Evolutionary conservation across 371 early-diverging fungal genomes (phyloP), one percentile per base, ranked within the genome.

Genomic region (Syncephalastrum monosporum): DNA sequence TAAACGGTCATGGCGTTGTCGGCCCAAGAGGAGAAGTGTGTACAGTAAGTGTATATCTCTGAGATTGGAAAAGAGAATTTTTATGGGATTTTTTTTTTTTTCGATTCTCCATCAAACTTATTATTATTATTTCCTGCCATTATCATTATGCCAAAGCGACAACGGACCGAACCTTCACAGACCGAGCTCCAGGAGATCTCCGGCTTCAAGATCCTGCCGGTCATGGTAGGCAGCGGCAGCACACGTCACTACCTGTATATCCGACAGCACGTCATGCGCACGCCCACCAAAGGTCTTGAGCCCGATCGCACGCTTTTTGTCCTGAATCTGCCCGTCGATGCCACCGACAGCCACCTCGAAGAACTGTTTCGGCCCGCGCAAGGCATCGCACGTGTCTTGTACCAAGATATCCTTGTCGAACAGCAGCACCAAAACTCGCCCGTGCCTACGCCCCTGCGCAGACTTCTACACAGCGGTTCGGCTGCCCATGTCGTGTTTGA

Each of bases 301-400:
- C 68, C 69, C 25, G 83, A 82, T 68, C 87, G 89, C 46, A 92
- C 94, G 0, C 65, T 96, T 2, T 95, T 91, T 58, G 57, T 94
- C 33, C 67, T 83, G 50, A 94, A 94, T 69, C 62, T 95, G 47
- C 96, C 96, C 4, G 78, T 79, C 8, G 95, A 96, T 62, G 76
- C 93, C 16, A 87, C 91, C 0, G 82, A 85, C 51, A 61, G 67
- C 24, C 91, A 93, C 57, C 60, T 96, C n/a, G 72, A 77, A 46
- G 71, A 88, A 17, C 73, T 95, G 15, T 92, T 96, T 65, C 75
- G 84, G 29, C 74, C 84, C 23, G 79, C 83, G 48, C 93, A 89
- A 0, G 63, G 68, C 4, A 81, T 94, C 2, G 81, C 79, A 10
- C 60, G 76, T 3, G 84, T 92, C n/a, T 60, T 81, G n/a, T 44